Percentiles rank a stretch among this genome's conserved stretches.
Conservation (phyloP, 2,329 filamentous ascomycete genomes). For the Pyrenophora graminea region DNA sequence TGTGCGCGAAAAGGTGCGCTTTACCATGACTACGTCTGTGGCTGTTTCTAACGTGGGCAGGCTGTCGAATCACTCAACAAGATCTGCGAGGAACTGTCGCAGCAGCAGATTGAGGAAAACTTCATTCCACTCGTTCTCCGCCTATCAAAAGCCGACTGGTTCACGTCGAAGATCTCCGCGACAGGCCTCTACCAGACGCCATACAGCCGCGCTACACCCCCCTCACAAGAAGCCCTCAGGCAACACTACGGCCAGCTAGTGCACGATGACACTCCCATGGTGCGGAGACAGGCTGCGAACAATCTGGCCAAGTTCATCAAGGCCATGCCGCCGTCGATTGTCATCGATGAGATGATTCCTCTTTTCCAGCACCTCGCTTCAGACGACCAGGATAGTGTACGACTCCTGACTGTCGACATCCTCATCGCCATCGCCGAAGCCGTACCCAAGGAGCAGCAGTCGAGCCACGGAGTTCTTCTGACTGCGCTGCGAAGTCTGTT, state of each 20-base stretch:
- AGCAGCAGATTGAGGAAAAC: conserved; percentile 92
- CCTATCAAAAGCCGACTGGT: conserved; percentile 99
- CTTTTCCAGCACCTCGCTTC: conserved; percentile 95
- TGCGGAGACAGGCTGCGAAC: conserved; percentile 92
- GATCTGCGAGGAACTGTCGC: conserved; percentile 90
- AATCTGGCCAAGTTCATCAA: conserved; percentile 97
- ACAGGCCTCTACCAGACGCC: conserved; percentile 93
- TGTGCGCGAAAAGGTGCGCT: conserved; percentile 87
- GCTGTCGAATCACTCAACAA: conserved; percentile 99
- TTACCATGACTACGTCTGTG: neutral
- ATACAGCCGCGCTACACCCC: conserved; percentile 85
- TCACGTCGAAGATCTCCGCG: conserved; percentile 98
- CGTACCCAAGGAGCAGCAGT: conserved; percentile 96
- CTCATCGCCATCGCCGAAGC: conserved; percentile 95
- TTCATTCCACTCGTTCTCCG: conserved; percentile 95
- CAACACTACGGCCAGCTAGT: conserved; percentile 92
- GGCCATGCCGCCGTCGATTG: conserved; percentile 87
- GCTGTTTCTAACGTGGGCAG: conserved; percentile 55
- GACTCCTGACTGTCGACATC: conserved; percentile 92
- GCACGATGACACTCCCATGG: conserved; percentile 99
- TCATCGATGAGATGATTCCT: conserved; percentile 98
- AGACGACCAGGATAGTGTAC: conserved; percentile 97
- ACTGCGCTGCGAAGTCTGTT: conserved; percentile 90
- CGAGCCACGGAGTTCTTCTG: conserved; percentile 90
- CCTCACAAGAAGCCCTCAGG: conserved; percentile 88